Percentiles rank a stretch among this genome's conserved stretches.
Evolutionary conservation across 345 rosid species (phyloP).

Genomic region (Litchi chinensis): DNA sequence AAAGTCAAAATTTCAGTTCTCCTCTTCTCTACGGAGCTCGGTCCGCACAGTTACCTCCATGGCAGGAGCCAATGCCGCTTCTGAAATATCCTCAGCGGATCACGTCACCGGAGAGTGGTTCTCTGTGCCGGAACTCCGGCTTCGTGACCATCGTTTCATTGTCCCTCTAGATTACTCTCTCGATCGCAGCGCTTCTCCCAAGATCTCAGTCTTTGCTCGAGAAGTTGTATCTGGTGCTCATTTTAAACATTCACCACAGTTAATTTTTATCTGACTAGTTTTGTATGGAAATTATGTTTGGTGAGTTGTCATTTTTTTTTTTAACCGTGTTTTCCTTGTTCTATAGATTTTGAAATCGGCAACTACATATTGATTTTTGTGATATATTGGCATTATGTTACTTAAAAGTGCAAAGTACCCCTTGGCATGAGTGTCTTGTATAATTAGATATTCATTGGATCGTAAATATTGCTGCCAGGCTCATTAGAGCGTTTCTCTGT

Average conservation of each 20-base stretch:
- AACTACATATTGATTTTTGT: neutral
- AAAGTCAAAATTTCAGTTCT: neutral
- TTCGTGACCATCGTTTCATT: conserved; percentile 76
- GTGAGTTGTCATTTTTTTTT: neutral
- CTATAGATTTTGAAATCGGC: neutral
- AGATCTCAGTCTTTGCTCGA: conserved; percentile 74
- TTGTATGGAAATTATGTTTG: conserved; percentile 1
- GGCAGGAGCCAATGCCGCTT: conserved; percentile 28
- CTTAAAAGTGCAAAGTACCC: neutral
- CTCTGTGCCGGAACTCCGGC: conserved; percentile 80
- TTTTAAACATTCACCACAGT: neutral
- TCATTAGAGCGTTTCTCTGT: no score
- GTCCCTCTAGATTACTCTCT: conserved; percentile 78
- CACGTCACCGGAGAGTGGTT: conserved; percentile 69
- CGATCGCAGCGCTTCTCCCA: conserved; percentile 38
- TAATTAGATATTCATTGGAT: no score
- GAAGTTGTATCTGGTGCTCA: conserved; percentile 77
- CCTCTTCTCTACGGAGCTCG: conserved; percentile 27
- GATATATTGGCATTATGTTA: neutral
- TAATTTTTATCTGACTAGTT: neutral
- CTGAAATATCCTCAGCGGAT: conserved; percentile 30
- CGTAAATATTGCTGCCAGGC: no score
- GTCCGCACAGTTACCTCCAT: conserved; percentile 32
- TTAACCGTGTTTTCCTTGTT: no score
- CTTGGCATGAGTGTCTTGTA: no score